phyloP scores from a whole-genome alignment of 306 rosid species.

The Cicer judaicum region DNA sequence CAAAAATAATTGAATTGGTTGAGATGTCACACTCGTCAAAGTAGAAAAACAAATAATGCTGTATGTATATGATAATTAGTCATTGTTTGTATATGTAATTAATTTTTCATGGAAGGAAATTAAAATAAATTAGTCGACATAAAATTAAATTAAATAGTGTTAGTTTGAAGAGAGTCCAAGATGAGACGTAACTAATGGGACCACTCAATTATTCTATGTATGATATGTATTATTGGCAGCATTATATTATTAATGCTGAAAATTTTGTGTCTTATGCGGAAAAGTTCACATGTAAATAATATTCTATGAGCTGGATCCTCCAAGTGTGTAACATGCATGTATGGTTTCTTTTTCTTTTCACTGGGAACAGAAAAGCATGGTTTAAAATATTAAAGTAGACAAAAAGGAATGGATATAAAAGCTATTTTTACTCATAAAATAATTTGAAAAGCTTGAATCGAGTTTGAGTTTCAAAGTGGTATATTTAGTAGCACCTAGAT shows the following conservation, averaged over 20 bases:
- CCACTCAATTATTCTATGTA: slow-evolving; percentile 43
- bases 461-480: slow-evolving; percentile 15
- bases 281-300: slow-evolving; percentile 46
- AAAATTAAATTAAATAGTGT: neutral
- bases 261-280: slow-evolving; percentile 41
- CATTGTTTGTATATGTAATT: slow-evolving; percentile 23
- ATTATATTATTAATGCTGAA: slow-evolving; percentile 8
- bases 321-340: slow-evolving; percentile 37
- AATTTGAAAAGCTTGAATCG: slow-evolving; percentile 5
- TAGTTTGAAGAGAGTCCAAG: slow-evolving; percentile 43
- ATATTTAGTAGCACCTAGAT: neutral
- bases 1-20: slow-evolving; percentile 42
- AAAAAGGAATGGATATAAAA: slow-evolving; percentile 31
- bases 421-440: slow-evolving; percentile 18
- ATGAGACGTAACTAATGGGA: slow-evolving; percentile 19
- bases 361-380: slow-evolving; percentile 37
- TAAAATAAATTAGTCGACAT: neutral
- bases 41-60: slow-evolving; percentile 36
- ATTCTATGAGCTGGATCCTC: slow-evolving; percentile 52
- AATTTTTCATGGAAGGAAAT: slow-evolving; percentile 31
- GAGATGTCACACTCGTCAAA: slow-evolving; percentile 41
- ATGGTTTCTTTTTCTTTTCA: slow-evolving; percentile 34
- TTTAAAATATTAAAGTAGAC: slow-evolving; percentile 26
- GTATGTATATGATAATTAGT: slow-evolving; percentile 9
- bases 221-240: slow-evolving; percentile 42